phyloP scores from a whole-genome alignment of 805 yeast species.

The Myxozyma neglecta region DNA sequence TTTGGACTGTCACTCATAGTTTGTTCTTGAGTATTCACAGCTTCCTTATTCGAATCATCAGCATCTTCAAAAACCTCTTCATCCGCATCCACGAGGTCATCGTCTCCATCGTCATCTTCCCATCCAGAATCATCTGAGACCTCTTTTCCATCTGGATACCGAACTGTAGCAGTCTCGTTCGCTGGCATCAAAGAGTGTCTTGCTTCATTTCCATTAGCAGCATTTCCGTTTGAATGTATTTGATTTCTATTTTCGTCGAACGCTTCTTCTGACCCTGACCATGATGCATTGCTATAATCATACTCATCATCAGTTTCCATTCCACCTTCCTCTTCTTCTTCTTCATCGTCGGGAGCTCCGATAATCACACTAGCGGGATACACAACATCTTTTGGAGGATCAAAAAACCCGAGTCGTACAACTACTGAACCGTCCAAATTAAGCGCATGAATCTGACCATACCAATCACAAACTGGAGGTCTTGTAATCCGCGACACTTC shows the following conservation, averaged over 20 bases:
- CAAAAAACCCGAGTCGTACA: conserved; percentile 24
- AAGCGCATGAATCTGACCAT: conserved; percentile 22
- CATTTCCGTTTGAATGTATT: background rate
- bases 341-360: conserved; percentile 22
- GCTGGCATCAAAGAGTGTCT: background rate
- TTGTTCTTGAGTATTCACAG: too few species aligned
- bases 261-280: conserved; percentile 4
- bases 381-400: conserved; percentile 8
- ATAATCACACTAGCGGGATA: conserved; percentile 23
- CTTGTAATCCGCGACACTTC: background rate
- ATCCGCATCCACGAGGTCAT: background rate
- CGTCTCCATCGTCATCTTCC: conserved; percentile 20
- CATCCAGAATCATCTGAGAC: conserved; percentile 20
- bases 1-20: background rate
- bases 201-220: background rate
- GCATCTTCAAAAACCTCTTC: background rate
- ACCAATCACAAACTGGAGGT: conserved; percentile 25
- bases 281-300: background rate
- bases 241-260: conserved; percentile 6
- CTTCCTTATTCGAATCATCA: background rate
- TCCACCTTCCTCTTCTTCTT: conserved; percentile 28
- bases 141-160: conserved; percentile 8
- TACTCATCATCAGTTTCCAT: conserved; percentile 11
- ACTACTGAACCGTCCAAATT: conserved; percentile 27
- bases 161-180: background rate